Conservation (phyloP, 495 filamentous ascomycete species). For the Lindgomyces ingoldianus region DNA sequence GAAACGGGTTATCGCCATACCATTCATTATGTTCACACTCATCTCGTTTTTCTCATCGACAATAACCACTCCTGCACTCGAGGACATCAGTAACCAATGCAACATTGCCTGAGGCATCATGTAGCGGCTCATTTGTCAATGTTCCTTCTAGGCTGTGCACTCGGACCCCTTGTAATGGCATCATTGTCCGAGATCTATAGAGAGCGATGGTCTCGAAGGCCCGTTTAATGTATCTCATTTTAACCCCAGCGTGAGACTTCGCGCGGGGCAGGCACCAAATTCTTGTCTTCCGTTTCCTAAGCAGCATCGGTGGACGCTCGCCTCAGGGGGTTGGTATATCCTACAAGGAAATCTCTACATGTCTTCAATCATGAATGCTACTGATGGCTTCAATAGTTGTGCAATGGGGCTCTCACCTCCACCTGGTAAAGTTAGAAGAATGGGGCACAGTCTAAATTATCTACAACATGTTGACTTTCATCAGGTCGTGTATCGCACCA, state of each 20-base stretch:
- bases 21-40: constrained; percentile 55
- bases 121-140: constrained; percentile 60
- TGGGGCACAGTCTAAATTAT: background rate
- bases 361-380: no score
- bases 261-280: constrained; percentile 54
- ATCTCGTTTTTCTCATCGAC: constrained; percentile 69
- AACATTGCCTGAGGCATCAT: constrained; percentile 57
- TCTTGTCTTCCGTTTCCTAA: constrained; percentile 59
- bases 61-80: constrained; percentile 69
- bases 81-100: constrained; percentile 58
- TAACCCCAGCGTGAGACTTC: constrained; percentile 59
- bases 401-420: background rate
- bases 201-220: constrained; percentile 47
- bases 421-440: constrained; percentile 7
- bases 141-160: constrained; percentile 17
- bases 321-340: constrained; percentile 52
- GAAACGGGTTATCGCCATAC: constrained; percentile 65
- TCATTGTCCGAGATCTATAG: constrained; percentile 30
- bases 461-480: constrained; percentile 3
- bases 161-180: constrained; percentile 22
- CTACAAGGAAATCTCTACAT: background rate
- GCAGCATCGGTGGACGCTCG: constrained; percentile 60
- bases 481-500: constrained; percentile 1
- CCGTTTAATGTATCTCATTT: constrained; percentile 67
- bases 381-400: no score